Percentiles rank a stretch among this genome's conserved stretches.
Conservation (phyloP, 2,329 filamentous ascomycete genomes). For the Exophiala phaeomuriformis region DNA sequence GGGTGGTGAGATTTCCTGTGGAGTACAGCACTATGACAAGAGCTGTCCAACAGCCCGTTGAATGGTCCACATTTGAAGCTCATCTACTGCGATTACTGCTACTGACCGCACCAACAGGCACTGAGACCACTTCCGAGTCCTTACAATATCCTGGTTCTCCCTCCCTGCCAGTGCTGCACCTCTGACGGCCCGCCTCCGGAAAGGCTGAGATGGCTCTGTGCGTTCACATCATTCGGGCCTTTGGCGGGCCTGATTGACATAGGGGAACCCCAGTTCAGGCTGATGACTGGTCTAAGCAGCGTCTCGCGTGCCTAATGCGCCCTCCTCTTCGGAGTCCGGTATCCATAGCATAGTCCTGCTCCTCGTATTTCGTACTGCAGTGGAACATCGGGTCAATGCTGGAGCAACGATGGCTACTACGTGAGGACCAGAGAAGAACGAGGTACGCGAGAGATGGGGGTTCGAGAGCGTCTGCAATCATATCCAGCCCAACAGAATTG, state of each 20-base stretch:
- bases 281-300: not conserved
- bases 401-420: conserved; percentile 4
- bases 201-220: not conserved
- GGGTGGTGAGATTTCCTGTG: conserved; percentile 20
- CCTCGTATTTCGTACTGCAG: conserved; percentile 17
- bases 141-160: no score
- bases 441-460: not conserved
- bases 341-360: not conserved
- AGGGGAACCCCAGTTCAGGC: not conserved
- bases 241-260: conserved; percentile 1
- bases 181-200: conserved; percentile 4
- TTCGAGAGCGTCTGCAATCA: no score
- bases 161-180: not conserved
- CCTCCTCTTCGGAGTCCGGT: conserved; percentile 18
- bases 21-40: conserved; percentile 1
- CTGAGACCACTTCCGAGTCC: not conserved
- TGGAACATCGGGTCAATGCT: not conserved
- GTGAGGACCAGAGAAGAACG: not conserved
- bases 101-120: not conserved
- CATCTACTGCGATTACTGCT: no score
- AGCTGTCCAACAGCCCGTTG: not conserved
- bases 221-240: not conserved
- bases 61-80: not conserved
- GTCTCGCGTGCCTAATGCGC: conserved; percentile 9
- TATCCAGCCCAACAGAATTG: not conserved